Percentiles rank a stretch among this genome's conserved stretches.
phyloP scores from a whole-genome alignment of 2,329 filamentous ascomycete genomes.

The Fusarium multiceps region DNA sequence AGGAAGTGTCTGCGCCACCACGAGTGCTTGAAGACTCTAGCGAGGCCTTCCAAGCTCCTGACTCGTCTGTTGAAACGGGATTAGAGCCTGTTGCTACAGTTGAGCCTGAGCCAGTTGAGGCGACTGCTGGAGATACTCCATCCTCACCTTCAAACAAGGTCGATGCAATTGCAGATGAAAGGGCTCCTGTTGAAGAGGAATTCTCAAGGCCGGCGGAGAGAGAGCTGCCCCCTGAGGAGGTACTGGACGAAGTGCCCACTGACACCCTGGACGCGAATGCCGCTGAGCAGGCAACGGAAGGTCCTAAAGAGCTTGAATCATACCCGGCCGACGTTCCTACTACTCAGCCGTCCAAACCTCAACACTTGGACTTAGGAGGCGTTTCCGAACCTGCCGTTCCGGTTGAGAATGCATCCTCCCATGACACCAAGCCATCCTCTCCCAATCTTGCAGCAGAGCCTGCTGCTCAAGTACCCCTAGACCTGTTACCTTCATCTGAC shows the following conservation, averaged over 20 bases:
- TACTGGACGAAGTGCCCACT: background rate
- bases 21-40: slow-evolving; percentile 2
- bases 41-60: background rate
- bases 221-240: slow-evolving; percentile 3
- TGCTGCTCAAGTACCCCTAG: background rate
- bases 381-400: background rate
- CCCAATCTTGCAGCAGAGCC: background rate
- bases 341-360: background rate
- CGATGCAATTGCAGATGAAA: slow-evolving; percentile 13
- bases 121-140: slow-evolving; percentile 4
- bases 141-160: slow-evolving; percentile 28
- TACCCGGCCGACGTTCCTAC: background rate
- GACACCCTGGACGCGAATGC: background rate
- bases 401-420: background rate
- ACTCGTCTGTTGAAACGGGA: background rate
- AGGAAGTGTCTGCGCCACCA: background rate
- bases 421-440: background rate
- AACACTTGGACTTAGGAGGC: background rate
- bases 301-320: background rate
- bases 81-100: background rate
- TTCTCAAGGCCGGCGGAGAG: background rate
- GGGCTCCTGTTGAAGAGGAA: slow-evolving; percentile 2
- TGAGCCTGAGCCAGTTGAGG: slow-evolving; percentile 8
- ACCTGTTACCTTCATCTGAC: background rate
- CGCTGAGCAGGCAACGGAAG: background rate